Evolutionary conservation across 768 basidiomycete species (phyloP), one percentile per base, ranked within the genome.

Genomic region (Phylloporus arenicola): DNA sequence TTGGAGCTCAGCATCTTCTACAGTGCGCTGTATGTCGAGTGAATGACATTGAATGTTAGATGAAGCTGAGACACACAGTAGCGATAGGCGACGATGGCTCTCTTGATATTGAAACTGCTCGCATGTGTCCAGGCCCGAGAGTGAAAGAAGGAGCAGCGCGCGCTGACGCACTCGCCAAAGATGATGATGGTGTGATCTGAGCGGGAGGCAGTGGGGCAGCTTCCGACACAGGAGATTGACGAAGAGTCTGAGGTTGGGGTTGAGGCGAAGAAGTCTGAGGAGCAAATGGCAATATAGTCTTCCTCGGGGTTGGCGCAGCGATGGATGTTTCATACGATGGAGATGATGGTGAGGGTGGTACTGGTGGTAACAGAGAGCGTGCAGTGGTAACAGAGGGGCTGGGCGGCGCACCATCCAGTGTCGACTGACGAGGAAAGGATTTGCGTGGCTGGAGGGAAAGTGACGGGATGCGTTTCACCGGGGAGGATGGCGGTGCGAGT

Each of bases 1-100:
- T 68, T 94, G 84, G 17, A 82, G 67, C 60, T 87, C 84, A 46
- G 76, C 67, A 49, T 84, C 84, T 54, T 84, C 81, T 47, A 50
- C 62, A 22, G 57, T 62, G 35, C 63, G 64, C 58, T 67, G 50
- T 4, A 46, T 16, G 16, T 24, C 7, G 16, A 16, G n/a, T 57
- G 58, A 67, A 44, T 53, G 22, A 35, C 43, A 13, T 25, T 4
- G 43, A 38, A 47, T 16, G 40, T 37, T 19, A 25, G 19, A 30
- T 8, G 19, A 24, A 33, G 42, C 45, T 8, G 12, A 41, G 33
- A 55, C 63, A 14, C 22, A 64, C 65, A 13, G 55, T 61, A 25
- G 57, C 22, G 9, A 50, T 46, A 14, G 65, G 61, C 10, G 65
- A 67, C 3, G 67, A 61, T 17, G 65, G 63, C 2, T 67, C 60